Evolutionary conservation across 2,329 filamentous ascomycete species (phyloP).

Genomic region (Fusarium sp.): DNA sequence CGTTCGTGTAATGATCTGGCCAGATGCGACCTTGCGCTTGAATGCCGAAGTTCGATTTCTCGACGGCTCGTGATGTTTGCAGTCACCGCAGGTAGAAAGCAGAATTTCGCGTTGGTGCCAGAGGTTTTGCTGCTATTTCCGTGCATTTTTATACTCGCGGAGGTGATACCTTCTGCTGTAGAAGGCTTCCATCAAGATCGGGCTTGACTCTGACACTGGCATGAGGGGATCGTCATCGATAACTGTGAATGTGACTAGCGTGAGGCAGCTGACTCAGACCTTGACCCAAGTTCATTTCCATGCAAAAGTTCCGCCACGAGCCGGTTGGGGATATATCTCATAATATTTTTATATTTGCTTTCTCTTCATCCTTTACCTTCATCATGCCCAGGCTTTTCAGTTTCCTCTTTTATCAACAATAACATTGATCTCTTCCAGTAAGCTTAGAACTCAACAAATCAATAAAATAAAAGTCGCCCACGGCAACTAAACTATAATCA

Average conservation of each 20-base stretch:
- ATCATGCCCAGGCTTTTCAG: too few relatives aligned
- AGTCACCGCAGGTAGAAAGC: slow-evolving; percentile 7
- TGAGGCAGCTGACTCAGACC: neutral
- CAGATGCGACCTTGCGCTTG: slow-evolving; percentile 17
- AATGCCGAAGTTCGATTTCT: slow-evolving; percentile 16
- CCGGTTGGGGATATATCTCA: too few relatives aligned
- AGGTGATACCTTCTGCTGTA: accelerated
- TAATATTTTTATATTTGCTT: too few relatives aligned
- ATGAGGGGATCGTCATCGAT: neutral
- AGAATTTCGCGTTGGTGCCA: accelerated
- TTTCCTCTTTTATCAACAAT: too few relatives aligned
- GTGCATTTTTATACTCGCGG: neutral
- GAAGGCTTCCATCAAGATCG: neutral
- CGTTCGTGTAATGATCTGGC: slow-evolving; percentile 3
- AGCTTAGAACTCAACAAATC: too few relatives aligned
- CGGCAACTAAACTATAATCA: too few relatives aligned
- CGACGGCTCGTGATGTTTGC: neutral
- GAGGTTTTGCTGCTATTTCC: accelerated
- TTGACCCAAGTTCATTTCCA: too few relatives aligned
- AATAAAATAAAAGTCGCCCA: too few relatives aligned
- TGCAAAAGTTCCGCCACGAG: too few relatives aligned
- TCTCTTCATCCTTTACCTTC: too few relatives aligned
- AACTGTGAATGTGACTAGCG: neutral
- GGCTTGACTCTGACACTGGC: neutral
- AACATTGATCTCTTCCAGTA: too few relatives aligned